Evolutionary conservation across 192 early-diverging fungal species (phyloP).

Genomic region (Geranomyces variabilis): DNA sequence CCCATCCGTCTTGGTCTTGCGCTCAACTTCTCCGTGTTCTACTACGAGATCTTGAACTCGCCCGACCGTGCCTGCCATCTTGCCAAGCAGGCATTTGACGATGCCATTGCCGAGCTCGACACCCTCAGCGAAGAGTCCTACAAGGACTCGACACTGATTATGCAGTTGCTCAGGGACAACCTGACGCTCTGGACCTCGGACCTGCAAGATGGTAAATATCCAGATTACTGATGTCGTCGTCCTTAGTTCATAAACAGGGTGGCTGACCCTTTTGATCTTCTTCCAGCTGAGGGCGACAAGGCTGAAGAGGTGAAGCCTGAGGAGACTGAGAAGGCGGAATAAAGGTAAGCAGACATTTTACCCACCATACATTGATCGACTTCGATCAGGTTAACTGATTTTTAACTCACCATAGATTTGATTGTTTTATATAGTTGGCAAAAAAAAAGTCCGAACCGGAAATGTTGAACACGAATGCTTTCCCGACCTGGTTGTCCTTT

Average conservation of each 20-base stretch:
- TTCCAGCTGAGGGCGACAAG: constrained; percentile 55
- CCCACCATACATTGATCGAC: too few species aligned
- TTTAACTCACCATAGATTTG: too few species aligned
- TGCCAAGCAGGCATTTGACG: constrained; percentile 97
- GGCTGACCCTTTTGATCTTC: constrained; percentile 3
- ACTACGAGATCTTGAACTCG: constrained; percentile 98
- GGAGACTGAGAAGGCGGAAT: constrained; percentile 56
- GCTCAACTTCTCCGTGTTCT: constrained; percentile 99
- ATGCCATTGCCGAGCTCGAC: constrained; percentile 98
- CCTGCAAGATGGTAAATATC: constrained; percentile 83
- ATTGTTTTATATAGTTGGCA: too few species aligned
- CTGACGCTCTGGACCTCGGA: constrained; percentile 99
- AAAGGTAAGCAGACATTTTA: constrained; percentile 8
- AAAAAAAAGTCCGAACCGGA: too few species aligned
- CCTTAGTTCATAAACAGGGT: neutral
- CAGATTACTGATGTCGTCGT: neutral
- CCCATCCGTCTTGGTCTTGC: constrained; percentile 98
- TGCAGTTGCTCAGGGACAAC: constrained; percentile 99
- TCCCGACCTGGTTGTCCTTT: too few species aligned
- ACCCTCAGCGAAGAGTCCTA: constrained; percentile 98
- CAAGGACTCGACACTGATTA: constrained; percentile 99
- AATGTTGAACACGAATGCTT: too few species aligned
- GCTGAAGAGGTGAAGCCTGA: constrained; percentile 59
- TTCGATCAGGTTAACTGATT: too few species aligned
- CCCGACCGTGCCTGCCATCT: constrained; percentile 96